Percentiles rank a stretch among this genome's conserved stretches.
These are phyloP conservation scores for Hericium coralloides DNA, from an alignment of 768 basidiomycete species.

Conservation along the genomic window DNA sequence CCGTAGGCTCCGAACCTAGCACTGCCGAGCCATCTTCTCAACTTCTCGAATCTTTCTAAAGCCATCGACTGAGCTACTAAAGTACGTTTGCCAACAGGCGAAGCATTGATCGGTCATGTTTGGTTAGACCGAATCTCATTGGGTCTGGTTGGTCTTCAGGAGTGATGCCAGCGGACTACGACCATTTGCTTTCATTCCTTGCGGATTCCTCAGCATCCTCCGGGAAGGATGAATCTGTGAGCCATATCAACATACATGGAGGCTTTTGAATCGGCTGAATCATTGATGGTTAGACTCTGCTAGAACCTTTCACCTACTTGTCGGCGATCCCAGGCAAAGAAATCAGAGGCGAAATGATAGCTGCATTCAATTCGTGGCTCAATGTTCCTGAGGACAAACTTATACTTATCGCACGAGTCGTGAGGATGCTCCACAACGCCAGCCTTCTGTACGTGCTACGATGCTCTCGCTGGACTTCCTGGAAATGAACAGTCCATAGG, in stretches of 20 bases:
- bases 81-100: too few relatives aligned
- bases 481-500: constrained; percentile 30
- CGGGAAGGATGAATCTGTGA: not conserved
- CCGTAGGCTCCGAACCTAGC: too few relatives aligned
- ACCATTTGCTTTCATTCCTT: not conserved
- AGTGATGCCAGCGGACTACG: not conserved
- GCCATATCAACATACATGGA: not conserved
- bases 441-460: constrained; percentile 64
- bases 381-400: constrained; percentile 69
- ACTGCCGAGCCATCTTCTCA: too few relatives aligned
- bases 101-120: too few relatives aligned
- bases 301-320: constrained; percentile 87
- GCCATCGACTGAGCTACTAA: too few relatives aligned
- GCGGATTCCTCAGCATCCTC: not conserved
- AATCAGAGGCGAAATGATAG: constrained; percentile 77
- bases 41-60: too few relatives aligned
- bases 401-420: constrained; percentile 64
- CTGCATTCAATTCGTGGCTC: constrained; percentile 92
- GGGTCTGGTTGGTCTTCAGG: too few relatives aligned
- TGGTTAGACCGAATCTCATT: not conserved
- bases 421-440: constrained; percentile 92
- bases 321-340: constrained; percentile 87
- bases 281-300: constrained; percentile 32
- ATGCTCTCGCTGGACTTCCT: not conserved
- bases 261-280: not conserved